These are phyloP conservation scores for Evernia prunastri DNA, from an alignment of 495 filamentous ascomycete species.

Conservation along the genomic window DNA sequence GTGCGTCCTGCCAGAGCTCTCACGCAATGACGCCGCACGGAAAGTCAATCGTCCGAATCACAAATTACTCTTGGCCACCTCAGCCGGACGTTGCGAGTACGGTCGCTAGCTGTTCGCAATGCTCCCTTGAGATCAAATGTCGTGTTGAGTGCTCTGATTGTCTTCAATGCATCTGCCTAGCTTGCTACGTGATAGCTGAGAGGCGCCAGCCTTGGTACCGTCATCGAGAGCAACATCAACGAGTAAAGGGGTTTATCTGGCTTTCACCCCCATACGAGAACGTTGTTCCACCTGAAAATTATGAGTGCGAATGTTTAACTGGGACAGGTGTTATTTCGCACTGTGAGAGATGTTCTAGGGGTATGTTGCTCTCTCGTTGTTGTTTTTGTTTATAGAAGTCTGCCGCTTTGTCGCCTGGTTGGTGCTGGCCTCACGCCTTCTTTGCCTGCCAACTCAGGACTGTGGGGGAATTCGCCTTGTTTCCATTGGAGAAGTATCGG, in stretches of 20 bases:
- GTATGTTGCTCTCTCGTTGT: background rate
- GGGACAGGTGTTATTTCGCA: background rate
- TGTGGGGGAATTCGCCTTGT: background rate
- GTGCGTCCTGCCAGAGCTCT: constrained; percentile 1
- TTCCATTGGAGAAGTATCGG: background rate
- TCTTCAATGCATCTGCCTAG: background rate
- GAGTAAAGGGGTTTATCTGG: background rate
- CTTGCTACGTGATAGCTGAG: background rate
- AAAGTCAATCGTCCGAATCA: background rate
- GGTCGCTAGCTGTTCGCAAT: background rate
- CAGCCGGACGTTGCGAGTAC: background rate
- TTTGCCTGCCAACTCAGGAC: background rate
- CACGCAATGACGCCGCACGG: background rate
- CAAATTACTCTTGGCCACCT: background rate
- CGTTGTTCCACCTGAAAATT: background rate
- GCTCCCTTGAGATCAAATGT: constrained; percentile 9
- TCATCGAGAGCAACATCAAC: background rate
- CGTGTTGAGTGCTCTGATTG: constrained; percentile 6
- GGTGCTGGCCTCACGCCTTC: background rate
- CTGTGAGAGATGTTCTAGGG: background rate
- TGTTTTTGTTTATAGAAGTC: too few species aligned
- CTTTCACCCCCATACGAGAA: background rate
- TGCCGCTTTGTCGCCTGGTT: background rate
- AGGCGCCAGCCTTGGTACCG: background rate
- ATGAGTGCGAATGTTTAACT: constrained; percentile 1